Base-by-base conservation (phyloP, 1,139 yeast species). In the Yamadazyma conglobata region DNA sequence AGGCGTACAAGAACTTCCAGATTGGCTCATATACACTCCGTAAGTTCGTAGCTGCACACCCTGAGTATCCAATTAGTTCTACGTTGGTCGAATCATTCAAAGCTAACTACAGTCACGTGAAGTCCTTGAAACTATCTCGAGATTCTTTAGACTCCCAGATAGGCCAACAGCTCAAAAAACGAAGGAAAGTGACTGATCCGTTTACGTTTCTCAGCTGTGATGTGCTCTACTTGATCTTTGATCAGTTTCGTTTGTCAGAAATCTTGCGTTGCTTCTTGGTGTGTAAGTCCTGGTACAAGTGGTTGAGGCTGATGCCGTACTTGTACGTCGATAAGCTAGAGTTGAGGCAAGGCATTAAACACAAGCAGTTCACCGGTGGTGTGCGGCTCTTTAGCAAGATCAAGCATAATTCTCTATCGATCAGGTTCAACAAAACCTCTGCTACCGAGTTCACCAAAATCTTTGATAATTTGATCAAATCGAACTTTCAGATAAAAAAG, bases 1-100 rank as follows among this genome's bases (percentile, higher is more conserved):
- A 65, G 17, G 79, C 84, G 0, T 65, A 59, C 39, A 55, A 60
- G 21, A 48, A 48, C 5, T 65, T 66, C 36, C 67, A 64, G 29
- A 44, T 48, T 22, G 85, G 79, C 0, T 30, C 73, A 32, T 56
- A 56, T 30, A 44, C 46, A 2, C 53, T 64, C 14, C 56, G 52
- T 12, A 52, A 46, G 29, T 64, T 62, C 4, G 30, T 44, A 4
- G 45, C 47, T 20, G 52, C 50, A 24, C 45, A 50, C 22, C 42
- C 44, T 1, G 35, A 42, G 2, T 42, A 56, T 9, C 27, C 27
- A 6, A 55, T 60, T 1, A 62, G 67, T 7, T 50, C 47, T 13
- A 53, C 51, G 22, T 49, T 65, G 22, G 55, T 47, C 31, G 35
- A 32, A 3, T 52, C 39, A 10, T 42, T 67, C 37, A 56, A 56